These are phyloP conservation scores for Pyracantha coccinea DNA, from an alignment of 331 rosid species.

Conservation along the genomic window DNA sequence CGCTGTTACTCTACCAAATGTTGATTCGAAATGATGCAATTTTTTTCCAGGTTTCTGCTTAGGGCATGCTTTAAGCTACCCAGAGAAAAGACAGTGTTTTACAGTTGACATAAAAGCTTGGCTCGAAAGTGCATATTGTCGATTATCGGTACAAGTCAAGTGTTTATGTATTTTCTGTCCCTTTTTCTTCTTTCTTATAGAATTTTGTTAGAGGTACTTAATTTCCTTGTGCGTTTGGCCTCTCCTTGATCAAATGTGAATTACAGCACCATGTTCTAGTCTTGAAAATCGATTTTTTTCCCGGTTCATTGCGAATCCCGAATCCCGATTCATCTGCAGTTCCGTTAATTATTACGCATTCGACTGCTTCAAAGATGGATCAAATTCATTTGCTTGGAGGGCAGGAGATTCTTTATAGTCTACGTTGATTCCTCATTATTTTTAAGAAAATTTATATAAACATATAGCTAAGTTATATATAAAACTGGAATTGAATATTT, in stretches of 20 bases:
- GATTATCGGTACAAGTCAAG: neutral
- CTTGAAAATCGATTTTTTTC: neutral
- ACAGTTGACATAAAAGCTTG: conserved; percentile 22
- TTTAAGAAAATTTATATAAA: neutral
- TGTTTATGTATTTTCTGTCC: neutral
- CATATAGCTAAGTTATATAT: neutral
- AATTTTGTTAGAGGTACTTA: neutral
- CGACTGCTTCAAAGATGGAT: neutral
- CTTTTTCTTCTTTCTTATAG: neutral
- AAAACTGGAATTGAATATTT: neutral
- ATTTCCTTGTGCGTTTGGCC: neutral
- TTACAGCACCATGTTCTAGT: neutral
- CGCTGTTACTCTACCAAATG: conserved; percentile 7
- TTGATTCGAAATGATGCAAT: conserved; percentile 14
- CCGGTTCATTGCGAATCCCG: neutral
- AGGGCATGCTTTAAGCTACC: conserved; percentile 14
- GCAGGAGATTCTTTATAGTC: neutral
- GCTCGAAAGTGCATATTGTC: conserved; percentile 10
- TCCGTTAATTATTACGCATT: neutral
- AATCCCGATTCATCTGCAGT: neutral
- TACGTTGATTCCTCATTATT: neutral
- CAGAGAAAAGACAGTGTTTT: conserved; percentile 16
- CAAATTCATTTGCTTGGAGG: neutral
- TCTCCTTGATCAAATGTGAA: neutral
- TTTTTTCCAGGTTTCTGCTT: conserved; percentile 24